phyloP scores from a whole-genome alignment of 2,329 filamentous ascomycete species.

The Aspergillus calidoustus region DNA sequence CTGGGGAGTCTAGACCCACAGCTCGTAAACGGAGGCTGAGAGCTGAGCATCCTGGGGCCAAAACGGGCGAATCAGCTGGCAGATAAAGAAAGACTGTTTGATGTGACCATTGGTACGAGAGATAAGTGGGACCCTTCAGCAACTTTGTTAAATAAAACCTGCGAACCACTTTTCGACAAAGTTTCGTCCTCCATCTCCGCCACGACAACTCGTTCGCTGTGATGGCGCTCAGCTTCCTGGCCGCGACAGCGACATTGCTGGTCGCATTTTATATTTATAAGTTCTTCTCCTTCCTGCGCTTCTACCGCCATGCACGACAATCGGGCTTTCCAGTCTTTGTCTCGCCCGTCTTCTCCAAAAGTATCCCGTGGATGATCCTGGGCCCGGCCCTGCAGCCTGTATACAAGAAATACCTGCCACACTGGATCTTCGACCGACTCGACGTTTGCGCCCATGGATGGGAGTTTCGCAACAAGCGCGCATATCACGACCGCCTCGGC shows the following conservation, averaged over 20 bases:
- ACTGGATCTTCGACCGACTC: constrained; percentile 29
- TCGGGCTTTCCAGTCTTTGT: constrained; percentile 32
- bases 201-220: no score
- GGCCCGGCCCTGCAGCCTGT: constrained; percentile 26
- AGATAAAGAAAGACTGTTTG: not conserved
- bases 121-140: no score
- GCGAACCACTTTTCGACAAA: not conserved
- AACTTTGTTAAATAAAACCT: not conserved
- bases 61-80: not conserved
- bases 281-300: not conserved
- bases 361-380: constrained; percentile 35
- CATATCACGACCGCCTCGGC: constrained; percentile 33
- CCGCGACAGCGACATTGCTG: not conserved
- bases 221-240: not conserved
- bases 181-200: no score
- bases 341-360: constrained; percentile 28
- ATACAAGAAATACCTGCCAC: constrained; percentile 32
- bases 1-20: no score
- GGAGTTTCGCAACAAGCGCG: constrained; percentile 37
- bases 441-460: constrained; percentile 37
- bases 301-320: constrained; percentile 30
- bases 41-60: no score
- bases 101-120: no score
- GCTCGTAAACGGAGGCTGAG: no score
- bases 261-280: not conserved